A percentile compares a stretch with the other conserved stretches of the same genome.
phyloP scores from a whole-genome alignment of 2,329 filamentous ascomycete species.

The Corynespora cassiicola region DNA sequence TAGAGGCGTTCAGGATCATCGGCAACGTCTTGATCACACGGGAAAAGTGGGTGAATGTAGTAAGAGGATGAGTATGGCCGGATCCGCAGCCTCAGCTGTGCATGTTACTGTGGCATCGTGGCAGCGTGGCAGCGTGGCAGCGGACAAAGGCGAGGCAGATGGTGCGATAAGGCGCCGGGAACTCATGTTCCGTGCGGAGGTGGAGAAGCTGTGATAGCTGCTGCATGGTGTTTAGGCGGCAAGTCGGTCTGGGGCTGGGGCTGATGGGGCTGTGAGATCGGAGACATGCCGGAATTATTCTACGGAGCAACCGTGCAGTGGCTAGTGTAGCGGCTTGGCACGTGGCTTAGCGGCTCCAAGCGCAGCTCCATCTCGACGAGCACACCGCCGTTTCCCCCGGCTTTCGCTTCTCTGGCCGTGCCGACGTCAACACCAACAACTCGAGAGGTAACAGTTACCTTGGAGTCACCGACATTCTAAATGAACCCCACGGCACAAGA shows the following conservation, averaged over 20 bases:
- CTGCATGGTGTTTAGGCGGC: too few species aligned
- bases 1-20: neutral
- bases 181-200: too few species aligned
- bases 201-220: conserved; percentile 12
- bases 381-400: conserved; percentile 1
- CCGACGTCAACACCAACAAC: neutral
- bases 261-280: conserved; percentile 15
- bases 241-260: conserved; percentile 26
- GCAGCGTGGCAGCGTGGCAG: conserved; percentile 1
- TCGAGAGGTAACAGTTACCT: too few species aligned
- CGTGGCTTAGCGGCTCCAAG: conserved; percentile 8
- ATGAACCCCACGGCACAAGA: too few species aligned
- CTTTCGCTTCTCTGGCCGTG: neutral
- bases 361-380: conserved; percentile 1
- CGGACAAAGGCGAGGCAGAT: too few species aligned
- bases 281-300: too few species aligned
- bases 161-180: too few species aligned
- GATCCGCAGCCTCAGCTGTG: neutral
- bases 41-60: neutral
- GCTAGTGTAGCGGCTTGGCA: conserved; percentile 4
- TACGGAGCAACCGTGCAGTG: conserved; percentile 5
- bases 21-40: neutral
- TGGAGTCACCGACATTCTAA: too few species aligned
- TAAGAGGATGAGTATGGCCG: neutral
- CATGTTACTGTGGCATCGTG: neutral